Conservation (phyloP, 1,284 basidiomycete species). For the Melampsora larici-populina region DNA sequence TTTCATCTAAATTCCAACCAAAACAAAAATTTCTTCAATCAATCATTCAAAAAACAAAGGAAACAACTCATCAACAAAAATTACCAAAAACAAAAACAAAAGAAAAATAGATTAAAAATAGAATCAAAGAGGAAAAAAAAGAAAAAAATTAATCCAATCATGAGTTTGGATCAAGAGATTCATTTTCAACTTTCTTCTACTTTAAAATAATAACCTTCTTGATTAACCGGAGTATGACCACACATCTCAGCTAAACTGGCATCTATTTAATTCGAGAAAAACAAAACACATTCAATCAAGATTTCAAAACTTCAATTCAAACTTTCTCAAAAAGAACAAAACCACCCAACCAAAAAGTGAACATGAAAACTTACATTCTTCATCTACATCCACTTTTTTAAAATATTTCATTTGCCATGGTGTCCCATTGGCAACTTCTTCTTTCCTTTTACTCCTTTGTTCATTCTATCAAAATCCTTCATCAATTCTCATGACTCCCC, state of each 20-base stretch:
- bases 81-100: too few relatives aligned
- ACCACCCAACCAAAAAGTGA: too few relatives aligned
- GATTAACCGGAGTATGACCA: conserved; percentile 10
- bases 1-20: too few relatives aligned
- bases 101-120: too few relatives aligned
- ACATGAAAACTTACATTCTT: conserved; percentile 50
- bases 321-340: not conserved
- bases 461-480: conserved; percentile 65
- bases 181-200: not conserved
- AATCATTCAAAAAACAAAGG: too few relatives aligned
- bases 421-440: conserved; percentile 70
- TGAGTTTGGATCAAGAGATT: too few relatives aligned
- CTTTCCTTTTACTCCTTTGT: conserved; percentile 80
- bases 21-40: too few relatives aligned
- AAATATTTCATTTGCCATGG: conserved; percentile 63
- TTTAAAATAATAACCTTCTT: conserved; percentile 36
- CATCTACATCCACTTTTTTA: conserved; percentile 52
- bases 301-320: too few relatives aligned
- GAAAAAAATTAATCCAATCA: too few relatives aligned
- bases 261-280: not conserved
- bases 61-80: too few relatives aligned
- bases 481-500: not conserved
- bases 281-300: not conserved
- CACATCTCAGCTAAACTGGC: conserved; percentile 29
- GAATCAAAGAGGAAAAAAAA: too few relatives aligned